Percentiles rank a stretch among this genome's conserved stretches.
These are phyloP conservation scores for Ganoderma sinense DNA, from an alignment of 1,284 basidiomycete genomes.

Conservation along the genomic window DNA sequence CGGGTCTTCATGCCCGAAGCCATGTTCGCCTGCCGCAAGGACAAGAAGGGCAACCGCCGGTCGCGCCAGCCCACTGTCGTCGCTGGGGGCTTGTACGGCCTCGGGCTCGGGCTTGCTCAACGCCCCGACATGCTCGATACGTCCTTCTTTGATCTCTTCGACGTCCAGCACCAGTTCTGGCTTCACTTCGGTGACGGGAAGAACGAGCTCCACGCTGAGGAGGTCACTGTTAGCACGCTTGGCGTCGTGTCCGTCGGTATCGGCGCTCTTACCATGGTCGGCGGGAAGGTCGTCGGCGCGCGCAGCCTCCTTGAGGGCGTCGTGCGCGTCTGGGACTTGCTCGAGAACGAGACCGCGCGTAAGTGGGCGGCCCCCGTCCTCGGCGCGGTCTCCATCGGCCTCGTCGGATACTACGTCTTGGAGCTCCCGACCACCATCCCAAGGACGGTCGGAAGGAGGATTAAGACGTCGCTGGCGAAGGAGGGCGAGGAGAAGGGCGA, in stretches of 20 bases:
- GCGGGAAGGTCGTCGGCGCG: conserved; percentile 81
- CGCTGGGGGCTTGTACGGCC: conserved; percentile 74
- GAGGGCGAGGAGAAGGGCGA: conserved; percentile 47
- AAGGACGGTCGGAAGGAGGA: conserved; percentile 86
- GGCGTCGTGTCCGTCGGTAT: conserved; percentile 80
- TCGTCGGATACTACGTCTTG: conserved; percentile 85
- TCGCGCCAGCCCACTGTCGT: conserved; percentile 62
- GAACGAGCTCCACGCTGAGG: conserved; percentile 49
- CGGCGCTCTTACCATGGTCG: conserved; percentile 90
- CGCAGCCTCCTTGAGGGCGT: conserved; percentile 82
- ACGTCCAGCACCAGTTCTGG: conserved; percentile 83
- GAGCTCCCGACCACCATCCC: conserved; percentile 94
- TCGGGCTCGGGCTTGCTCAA: conserved; percentile 79
- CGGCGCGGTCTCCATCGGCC: conserved; percentile 79
- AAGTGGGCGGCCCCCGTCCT: conserved; percentile 91
- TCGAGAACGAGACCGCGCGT: conserved; percentile 84
- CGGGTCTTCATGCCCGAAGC: conserved; percentile 94
- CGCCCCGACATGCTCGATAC: conserved; percentile 77
- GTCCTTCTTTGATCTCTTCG: conserved; percentile 87
- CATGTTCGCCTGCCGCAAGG: conserved; percentile 83
- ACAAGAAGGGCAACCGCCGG: conserved; percentile 56
- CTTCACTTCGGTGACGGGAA: conserved; percentile 65
- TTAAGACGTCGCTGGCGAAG: conserved; percentile 65
- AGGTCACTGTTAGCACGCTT: conserved; percentile 70
- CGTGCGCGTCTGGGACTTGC: conserved; percentile 78